These are phyloP conservation scores for Cladosporium sp. DNA, from an alignment of 2,329 filamentous ascomycete genomes.

Conservation along the genomic window DNA sequence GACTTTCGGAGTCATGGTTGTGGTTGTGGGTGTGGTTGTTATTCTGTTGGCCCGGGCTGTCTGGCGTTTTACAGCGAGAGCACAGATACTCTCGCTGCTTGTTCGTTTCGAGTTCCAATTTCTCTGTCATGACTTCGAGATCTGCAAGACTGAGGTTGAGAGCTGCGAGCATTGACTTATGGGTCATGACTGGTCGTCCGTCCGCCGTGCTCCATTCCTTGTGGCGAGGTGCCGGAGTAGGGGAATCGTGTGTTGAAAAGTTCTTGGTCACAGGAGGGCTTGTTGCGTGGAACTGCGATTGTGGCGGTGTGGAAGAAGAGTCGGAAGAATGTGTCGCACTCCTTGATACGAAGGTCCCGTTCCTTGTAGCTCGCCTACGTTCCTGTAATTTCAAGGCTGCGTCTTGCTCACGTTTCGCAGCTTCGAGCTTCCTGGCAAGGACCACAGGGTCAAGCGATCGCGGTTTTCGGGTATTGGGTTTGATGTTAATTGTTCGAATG, in stretches of 20 bases:
- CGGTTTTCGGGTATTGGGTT: not conserved
- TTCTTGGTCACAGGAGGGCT: not conserved
- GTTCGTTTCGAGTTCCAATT: not conserved
- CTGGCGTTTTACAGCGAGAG: conserved; percentile 8
- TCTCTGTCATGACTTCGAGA: conserved; percentile 11
- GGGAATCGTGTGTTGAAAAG: not conserved
- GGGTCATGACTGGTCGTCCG: conserved; percentile 17
- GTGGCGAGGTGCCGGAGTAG: not conserved
- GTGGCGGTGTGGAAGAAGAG: not conserved
- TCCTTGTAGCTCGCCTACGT: conserved; percentile 8
- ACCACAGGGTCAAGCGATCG: conserved; percentile 10
- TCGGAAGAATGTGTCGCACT: not conserved
- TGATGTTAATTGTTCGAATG: conserved; percentile 5
- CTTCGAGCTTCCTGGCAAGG: conserved; percentile 15
- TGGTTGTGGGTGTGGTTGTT: not conserved
- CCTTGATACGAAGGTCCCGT: conserved; percentile 6
- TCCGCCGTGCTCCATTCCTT: conserved; percentile 9
- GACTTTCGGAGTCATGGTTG: not conserved
- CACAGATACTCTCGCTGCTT: conserved; percentile 6
- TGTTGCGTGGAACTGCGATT: not conserved
- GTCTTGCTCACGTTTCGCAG: conserved; percentile 13
- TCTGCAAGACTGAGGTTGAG: conserved; percentile 13
- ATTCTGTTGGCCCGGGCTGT: not conserved
- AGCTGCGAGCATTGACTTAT: conserved; percentile 15
- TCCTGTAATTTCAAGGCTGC: not conserved